A percentile compares a stretch with the other conserved stretches of the same genome.
phyloP scores from a whole-genome alignment of 257 asterid genomes.

The Solanum piurae region DNA sequence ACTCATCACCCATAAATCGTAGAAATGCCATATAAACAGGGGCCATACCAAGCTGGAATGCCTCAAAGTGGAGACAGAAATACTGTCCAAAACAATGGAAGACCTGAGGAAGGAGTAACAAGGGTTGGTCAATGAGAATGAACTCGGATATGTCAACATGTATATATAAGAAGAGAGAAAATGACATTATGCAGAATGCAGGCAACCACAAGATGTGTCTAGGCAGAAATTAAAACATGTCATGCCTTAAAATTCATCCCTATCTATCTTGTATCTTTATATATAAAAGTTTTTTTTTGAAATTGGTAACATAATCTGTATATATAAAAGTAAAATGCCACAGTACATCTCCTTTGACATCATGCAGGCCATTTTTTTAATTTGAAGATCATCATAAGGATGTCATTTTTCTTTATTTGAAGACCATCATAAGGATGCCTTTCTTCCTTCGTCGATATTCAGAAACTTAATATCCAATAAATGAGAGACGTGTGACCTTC shows the following conservation, averaged over 20 bases:
- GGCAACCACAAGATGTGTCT: background rate
- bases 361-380: background rate
- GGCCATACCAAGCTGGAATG: slow-evolving; percentile 69
- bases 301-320: background rate
- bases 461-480: background rate
- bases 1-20: slow-evolving; percentile 79
- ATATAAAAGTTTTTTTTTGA: too few relatives aligned
- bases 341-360: background rate
- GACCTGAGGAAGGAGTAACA: slow-evolving; percentile 31
- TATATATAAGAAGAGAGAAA: background rate
- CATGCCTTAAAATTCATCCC: background rate
- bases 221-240: background rate
- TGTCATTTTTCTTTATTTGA: background rate
- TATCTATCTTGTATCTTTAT: background rate
- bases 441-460: background rate
- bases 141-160: background rate
- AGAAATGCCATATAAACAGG: slow-evolving; percentile 82
- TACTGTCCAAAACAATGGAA: slow-evolving; percentile 74
- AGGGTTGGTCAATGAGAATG: background rate
- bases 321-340: background rate
- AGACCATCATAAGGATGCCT: background rate
- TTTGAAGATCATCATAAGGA: background rate
- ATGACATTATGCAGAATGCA: background rate
- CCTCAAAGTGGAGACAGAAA: slow-evolving; percentile 80
- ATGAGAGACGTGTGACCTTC: background rate